Evolutionary conservation across 2,329 filamentous ascomycete genomes (phyloP).

Genomic region (Ophiocordyceps robertsii): DNA sequence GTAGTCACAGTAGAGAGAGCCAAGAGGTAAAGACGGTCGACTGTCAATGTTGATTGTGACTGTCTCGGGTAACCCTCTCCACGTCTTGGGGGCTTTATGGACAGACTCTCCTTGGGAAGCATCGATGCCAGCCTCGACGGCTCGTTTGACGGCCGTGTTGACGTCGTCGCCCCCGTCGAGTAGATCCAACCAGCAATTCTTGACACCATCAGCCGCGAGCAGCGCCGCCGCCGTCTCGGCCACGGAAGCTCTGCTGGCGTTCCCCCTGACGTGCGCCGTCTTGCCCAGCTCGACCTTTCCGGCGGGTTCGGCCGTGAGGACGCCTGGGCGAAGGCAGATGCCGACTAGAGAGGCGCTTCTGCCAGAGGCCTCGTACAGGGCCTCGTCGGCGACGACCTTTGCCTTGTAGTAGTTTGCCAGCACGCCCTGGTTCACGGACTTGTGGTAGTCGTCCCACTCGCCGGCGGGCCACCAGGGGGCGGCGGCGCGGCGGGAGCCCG

Average conservation of each 20-base stretch:
- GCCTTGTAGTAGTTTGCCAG: constrained; percentile 44
- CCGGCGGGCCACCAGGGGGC: constrained; percentile 43
- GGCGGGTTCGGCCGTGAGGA: constrained; percentile 33
- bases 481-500: constrained; percentile 34
- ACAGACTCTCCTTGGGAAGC: constrained; percentile 37
- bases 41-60: no score
- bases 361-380: constrained; percentile 33
- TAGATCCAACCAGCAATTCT: constrained; percentile 41
- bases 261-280: constrained; percentile 22
- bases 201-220: constrained; percentile 32
- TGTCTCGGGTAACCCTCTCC: background rate
- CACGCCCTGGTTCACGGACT: constrained; percentile 21
- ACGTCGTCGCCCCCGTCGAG: constrained; percentile 38
- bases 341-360: constrained; percentile 28
- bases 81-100: constrained; percentile 5
- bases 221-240: constrained; percentile 43
- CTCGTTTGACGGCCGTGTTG: constrained; percentile 31
- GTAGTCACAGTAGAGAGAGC: no score
- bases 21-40: no score
- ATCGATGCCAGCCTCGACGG: constrained; percentile 35
- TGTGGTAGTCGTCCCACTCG: constrained; percentile 32
- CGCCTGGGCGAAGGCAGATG: constrained; percentile 40
- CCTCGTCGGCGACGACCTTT: constrained; percentile 47
- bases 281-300: constrained; percentile 34
- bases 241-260: constrained; percentile 43